Base-by-base conservation (phyloP, 2,329 filamentous ascomycete species). In the Trichoderma asperellum region DNA sequence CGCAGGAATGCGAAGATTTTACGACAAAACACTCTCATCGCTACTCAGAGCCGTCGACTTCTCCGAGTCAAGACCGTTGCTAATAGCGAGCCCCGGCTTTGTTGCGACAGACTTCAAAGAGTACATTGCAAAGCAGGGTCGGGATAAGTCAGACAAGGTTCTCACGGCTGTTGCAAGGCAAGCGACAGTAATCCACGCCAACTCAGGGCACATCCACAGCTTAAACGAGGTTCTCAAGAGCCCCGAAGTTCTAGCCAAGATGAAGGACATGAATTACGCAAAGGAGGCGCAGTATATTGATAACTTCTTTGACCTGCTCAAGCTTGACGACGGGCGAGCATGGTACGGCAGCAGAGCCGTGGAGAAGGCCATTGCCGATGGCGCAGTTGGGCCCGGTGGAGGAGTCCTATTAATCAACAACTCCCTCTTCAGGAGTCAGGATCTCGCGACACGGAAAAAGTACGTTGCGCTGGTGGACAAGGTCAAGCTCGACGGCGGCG, bases 291-390 rank as follows among this genome's bases (percentile, higher is more conserved):
- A 86, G 47, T 84, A 93, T 70, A 94, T 99, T 89, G 94, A 98
- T 75, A 88, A 89, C 56, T 94, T 98, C 77, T 89, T 92, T 74
- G 87, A 89, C 0, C 84, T 92, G 71, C 83, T 99, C 70, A 89
- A 94, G 63, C 88, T 88, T 70, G 94, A 98, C 72, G 94, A 97
- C 73, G 92, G 92, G 2, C 88, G 92, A 68, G 95, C 94, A 2
- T 97, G 94, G 86, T 99, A 99, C 79, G 96, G 96, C 0, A 88
- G 91, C 0, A 87, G 85, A 16, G 93, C 97, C 65, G 94, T 97
- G 2, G 89, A 93, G 76, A 88, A 87, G 71, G 95, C 95, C 0
- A 90, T 97, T 4, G 89, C 89, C 12, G 92, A 96, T 74, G 95
- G 95, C 1, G 96, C 94, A 0, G 93, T 98, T 0, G 94, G 94